These are phyloP conservation scores for Lumnitzera littorea DNA, from an alignment of 345 rosid genomes.

Conservation along the genomic window DNA sequence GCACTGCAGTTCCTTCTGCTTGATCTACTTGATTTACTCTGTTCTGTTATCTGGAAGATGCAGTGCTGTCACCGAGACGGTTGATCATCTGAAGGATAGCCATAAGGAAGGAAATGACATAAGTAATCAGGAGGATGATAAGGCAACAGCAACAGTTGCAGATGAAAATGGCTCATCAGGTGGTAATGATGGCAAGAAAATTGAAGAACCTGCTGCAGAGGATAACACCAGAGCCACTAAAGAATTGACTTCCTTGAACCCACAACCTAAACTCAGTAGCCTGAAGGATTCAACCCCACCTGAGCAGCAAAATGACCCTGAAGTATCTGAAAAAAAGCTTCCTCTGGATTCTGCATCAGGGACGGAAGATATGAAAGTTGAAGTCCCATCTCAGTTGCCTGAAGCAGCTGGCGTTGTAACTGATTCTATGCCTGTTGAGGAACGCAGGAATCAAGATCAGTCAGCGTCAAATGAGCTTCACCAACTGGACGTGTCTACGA, in stretches of 20 bases:
- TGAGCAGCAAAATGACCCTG: conserved; percentile 26
- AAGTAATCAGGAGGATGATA: conserved; percentile 33
- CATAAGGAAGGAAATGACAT: conserved; percentile 25
- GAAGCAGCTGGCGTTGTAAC: conserved; percentile 36
- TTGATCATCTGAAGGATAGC: conserved; percentile 2
- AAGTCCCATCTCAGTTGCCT: conserved; percentile 19
- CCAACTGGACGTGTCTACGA: conserved; percentile 5
- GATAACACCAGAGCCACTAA: conserved; percentile 12
- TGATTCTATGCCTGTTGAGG: conserved; percentile 11
- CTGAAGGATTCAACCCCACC: conserved; percentile 25
- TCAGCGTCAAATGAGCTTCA: conserved; percentile 3
- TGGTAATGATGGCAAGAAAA: conserved; percentile 22
- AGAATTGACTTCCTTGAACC: not conserved
- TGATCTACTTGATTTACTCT: conserved; percentile 20
- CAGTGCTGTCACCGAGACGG: conserved; percentile 33
- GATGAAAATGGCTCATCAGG: conserved; percentile 24
- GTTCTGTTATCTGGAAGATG: conserved; percentile 16
- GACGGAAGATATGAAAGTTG: conserved; percentile 25
- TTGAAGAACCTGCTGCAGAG: conserved; percentile 32
- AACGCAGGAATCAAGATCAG: not conserved
- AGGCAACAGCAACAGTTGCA: conserved; percentile 18
- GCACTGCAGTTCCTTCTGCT: conserved; percentile 8
- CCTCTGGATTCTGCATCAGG: conserved; percentile 20
- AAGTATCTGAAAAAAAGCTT: conserved; percentile 2
- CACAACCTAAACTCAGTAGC: conserved; percentile 22